Base-by-base conservation (phyloP, 495 filamentous ascomycete species). In the Rostrohypoxylon terebratum region DNA sequence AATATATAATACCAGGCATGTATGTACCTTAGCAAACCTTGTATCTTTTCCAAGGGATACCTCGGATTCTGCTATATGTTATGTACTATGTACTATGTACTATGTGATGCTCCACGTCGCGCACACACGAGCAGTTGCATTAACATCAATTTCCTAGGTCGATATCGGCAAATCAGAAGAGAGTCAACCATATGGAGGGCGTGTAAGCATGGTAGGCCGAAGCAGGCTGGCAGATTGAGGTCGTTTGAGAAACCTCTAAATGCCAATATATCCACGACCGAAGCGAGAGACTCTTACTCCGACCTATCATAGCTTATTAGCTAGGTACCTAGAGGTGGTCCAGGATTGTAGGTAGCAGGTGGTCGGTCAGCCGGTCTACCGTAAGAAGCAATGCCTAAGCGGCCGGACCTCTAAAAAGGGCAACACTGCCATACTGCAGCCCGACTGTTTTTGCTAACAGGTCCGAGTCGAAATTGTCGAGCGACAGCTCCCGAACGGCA, bases 21-120 rank as follows among this genome's bases (percentile, higher is more conserved):
- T 31, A 54, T 11, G 14, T 53, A 5, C 28, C 28, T 1, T 28
- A 25, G 21, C 48, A 28, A 53, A 25, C 21, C 48, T 54, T 72
- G 64, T 72, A 72, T 59, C 64, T 68, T 68, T 63, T 48, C 3
- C 25, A 68, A 64, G 45, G 51, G 64, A 59, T 68, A 72, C 69
- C 45, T 68, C 25, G 16, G n/a, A 40, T 10, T 14, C 14, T 42
- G 11, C 14, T 42, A 42, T 42, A 4, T n/a, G 14, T 13, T 14
- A 59, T 63, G 20, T 59, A 0, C 6, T 45, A 53, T 50, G 33
- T 57, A n/a, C n/a, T 14, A 59, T 63, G 20, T 59, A 0, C 6
- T 45, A 53, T 50, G 33, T 57, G 50, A 59, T 60, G 47, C 53
- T 65, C 47, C 47, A 31, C 38, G 70, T 68, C 50, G 21, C 64